Percentiles rank a stretch among this genome's conserved stretches.
Conservation (phyloP, 2,329 filamentous ascomycete genomes). For the Chaetomiaceae sp. region DNA sequence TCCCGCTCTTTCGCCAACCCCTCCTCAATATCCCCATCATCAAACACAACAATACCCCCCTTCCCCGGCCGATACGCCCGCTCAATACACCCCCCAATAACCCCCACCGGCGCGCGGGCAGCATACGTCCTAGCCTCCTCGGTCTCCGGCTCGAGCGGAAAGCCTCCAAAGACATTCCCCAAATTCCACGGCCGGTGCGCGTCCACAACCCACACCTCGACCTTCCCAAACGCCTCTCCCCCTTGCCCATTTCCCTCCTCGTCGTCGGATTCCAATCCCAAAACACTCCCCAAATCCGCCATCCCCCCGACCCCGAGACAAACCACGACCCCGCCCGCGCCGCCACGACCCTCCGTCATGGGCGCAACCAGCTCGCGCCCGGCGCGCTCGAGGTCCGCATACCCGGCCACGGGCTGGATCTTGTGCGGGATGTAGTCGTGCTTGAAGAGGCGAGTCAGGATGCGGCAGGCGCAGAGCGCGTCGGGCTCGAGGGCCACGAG, state of each 20-base stretch:
- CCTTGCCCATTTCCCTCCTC: slow-evolving; percentile 61
- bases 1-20: slow-evolving; percentile 67
- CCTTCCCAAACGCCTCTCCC: slow-evolving; percentile 67
- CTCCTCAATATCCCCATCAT: slow-evolving; percentile 91
- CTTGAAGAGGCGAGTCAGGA: slow-evolving; percentile 87
- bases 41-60: slow-evolving; percentile 88
- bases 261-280: slow-evolving; percentile 66
- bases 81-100: slow-evolving; percentile 66
- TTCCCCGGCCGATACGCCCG: slow-evolving; percentile 68
- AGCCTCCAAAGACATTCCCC: slow-evolving; percentile 82
- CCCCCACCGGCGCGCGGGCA: slow-evolving; percentile 54
- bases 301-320: slow-evolving; percentile 90
- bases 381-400: slow-evolving; percentile 77
- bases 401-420: slow-evolving; percentile 89
- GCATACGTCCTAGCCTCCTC: slow-evolving; percentile 42
- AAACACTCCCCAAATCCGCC: slow-evolving; percentile 73
- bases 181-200: slow-evolving; percentile 91
- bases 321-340: slow-evolving; percentile 80
- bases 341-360: slow-evolving; percentile 80
- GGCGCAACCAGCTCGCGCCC: slow-evolving; percentile 74
- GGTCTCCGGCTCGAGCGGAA: slow-evolving; percentile 47
- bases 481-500: slow-evolving; percentile 93
- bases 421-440: slow-evolving; percentile 98
- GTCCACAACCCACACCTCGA: slow-evolving; percentile 93
- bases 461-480: slow-evolving; percentile 89